phyloP scores from a whole-genome alignment of 2,329 filamentous ascomycete genomes.

The Trichoderma sp. region DNA sequence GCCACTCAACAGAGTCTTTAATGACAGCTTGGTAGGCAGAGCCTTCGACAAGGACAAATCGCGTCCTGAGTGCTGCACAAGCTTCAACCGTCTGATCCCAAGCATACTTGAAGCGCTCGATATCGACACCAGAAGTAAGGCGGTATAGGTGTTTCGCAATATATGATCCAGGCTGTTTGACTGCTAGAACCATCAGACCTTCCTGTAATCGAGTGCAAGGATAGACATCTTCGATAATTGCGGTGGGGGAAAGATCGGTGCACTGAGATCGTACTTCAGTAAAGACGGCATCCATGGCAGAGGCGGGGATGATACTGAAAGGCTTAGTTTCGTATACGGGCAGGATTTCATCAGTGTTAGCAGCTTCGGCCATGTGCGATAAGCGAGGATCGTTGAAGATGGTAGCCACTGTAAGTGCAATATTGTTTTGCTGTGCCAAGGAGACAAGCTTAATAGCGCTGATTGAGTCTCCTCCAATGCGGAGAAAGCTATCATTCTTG shows the following conservation, averaged over 20 bases:
- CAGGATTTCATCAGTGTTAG: slow-evolving; percentile 1
- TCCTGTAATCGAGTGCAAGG: slow-evolving; percentile 40
- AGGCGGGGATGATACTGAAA: slow-evolving; percentile 5
- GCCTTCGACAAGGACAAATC: slow-evolving; percentile 23
- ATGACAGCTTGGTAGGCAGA: slow-evolving; percentile 21
- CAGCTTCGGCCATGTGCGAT: slow-evolving; percentile 13
- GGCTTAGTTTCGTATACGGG: slow-evolving; percentile 16
- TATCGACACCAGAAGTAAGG: slow-evolving; percentile 17
- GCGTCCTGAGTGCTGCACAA: slow-evolving; percentile 25
- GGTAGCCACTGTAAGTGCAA: slow-evolving; percentile 11
- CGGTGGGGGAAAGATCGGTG: not conserved
- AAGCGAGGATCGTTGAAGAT: slow-evolving; percentile 19
- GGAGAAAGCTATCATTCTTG: slow-evolving; percentile 37
- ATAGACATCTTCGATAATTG: slow-evolving; percentile 31
- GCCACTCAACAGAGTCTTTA: slow-evolving; percentile 8
- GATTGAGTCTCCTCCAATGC: slow-evolving; percentile 44
- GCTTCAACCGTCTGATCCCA: slow-evolving; percentile 24
- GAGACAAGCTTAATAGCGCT: slow-evolving; percentile 13
- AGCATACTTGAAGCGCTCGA: slow-evolving; percentile 20
- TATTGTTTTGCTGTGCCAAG: slow-evolving; percentile 2
- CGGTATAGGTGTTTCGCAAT: slow-evolving; percentile 22
- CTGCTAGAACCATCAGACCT: slow-evolving; percentile 33
- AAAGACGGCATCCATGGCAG: not conserved
- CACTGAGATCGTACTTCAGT: slow-evolving; percentile 3
- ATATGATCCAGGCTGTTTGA: slow-evolving; percentile 28